Conservation (phyloP, 2,329 filamentous ascomycete species). For the Neurospora crassa region DNA sequence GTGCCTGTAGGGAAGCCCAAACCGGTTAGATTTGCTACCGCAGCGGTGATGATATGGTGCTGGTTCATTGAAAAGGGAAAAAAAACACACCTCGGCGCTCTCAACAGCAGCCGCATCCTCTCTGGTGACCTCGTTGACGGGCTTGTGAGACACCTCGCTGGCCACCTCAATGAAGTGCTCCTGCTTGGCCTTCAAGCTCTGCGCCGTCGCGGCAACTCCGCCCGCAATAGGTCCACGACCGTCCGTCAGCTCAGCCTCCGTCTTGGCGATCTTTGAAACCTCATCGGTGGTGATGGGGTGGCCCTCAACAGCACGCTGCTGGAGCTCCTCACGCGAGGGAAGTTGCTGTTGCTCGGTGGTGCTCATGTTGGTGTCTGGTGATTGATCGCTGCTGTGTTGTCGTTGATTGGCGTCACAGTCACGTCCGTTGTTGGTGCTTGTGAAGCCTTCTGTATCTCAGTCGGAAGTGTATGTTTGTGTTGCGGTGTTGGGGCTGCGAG, state of each 20-base stretch:
- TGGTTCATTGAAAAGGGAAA: background rate
- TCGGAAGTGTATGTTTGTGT: background rate
- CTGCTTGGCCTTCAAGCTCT: slow-evolving; percentile 25
- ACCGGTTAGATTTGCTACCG: background rate
- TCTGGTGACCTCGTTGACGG: slow-evolving; percentile 20
- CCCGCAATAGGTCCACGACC: slow-evolving; percentile 23
- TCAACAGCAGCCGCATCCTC: slow-evolving; percentile 23
- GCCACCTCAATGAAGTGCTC: slow-evolving; percentile 24
- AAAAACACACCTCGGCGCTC: slow-evolving; percentile 18
- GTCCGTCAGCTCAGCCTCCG: slow-evolving; percentile 21
- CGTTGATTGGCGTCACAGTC: background rate
- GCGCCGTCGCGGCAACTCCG: slow-evolving; percentile 23
- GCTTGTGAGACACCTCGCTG: slow-evolving; percentile 22
- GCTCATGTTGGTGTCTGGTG: background rate
- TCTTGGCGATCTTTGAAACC: slow-evolving; percentile 17
- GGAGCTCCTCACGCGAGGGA: slow-evolving; percentile 11
- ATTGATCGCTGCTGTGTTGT: background rate
- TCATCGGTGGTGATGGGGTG: slow-evolving; percentile 20
- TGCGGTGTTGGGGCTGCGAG: background rate
- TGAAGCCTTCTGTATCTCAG: background rate
- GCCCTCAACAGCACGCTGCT: slow-evolving; percentile 14
- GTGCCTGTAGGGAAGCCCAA: slow-evolving; percentile 2
- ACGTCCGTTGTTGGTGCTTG: background rate
- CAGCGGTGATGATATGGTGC: background rate
- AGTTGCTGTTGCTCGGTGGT: slow-evolving; percentile 7